Evolutionary conservation across 208 protist genomes (phyloP).

Genomic region (Trypanosoma conorhini): DNA sequence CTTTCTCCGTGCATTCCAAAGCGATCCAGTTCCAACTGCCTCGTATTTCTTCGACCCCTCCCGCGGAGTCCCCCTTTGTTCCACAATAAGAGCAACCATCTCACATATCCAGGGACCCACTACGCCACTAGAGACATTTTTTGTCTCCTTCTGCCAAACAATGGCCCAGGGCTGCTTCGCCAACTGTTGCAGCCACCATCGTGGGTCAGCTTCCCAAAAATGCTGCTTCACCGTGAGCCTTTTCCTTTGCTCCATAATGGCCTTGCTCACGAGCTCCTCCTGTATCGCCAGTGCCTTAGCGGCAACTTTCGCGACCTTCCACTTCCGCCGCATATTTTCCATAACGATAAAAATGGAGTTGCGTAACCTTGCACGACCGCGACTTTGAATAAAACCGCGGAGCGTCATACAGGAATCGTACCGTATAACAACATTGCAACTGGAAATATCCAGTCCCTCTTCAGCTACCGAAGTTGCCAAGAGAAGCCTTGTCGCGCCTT

Average conservation of each 20-base stretch:
- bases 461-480: constrained; percentile 75
- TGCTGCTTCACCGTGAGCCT: not conserved
- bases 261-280: constrained; percentile 1
- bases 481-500: constrained; percentile 45
- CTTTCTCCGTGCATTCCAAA: not conserved
- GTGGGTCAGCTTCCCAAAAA: constrained; percentile 5
- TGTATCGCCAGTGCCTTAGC: constrained; percentile 13
- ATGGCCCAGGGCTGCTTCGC: not conserved
- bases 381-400: constrained; percentile 59
- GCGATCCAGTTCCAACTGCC: not conserved
- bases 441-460: constrained; percentile 71
- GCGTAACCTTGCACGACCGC: constrained; percentile 51
- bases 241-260: not conserved
- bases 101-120: no score
- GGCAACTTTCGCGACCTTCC: constrained; percentile 9
- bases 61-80: no score
- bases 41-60: not conserved
- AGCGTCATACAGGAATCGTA: constrained; percentile 44
- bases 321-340: not conserved
- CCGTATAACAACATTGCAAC: constrained; percentile 67
- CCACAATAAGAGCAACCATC: no score
- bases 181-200: constrained; percentile 7
- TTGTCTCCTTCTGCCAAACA: constrained; percentile 1
- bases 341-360: constrained; percentile 54
- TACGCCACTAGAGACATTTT: no score